Percentiles rank a stretch among this genome's conserved stretches.
phyloP scores from a whole-genome alignment of 306 rosid genomes.

The Casuarina cunninghamiana region DNA sequence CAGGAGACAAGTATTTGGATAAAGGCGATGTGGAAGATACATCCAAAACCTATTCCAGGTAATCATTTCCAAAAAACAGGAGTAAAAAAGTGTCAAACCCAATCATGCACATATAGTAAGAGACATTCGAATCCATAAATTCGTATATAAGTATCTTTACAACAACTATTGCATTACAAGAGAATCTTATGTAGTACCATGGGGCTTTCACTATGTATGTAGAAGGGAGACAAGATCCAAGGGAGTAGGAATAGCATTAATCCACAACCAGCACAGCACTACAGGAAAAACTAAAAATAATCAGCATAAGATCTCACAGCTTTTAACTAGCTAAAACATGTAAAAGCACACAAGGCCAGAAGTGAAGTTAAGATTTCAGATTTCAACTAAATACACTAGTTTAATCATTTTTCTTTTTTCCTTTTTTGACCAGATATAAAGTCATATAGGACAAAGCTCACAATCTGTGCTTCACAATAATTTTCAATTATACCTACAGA shows the following conservation, averaged over 20 bases:
- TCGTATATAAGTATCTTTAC: not conserved
- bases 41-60: constrained; percentile 63
- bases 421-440: no score
- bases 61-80: constrained; percentile 27
- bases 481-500: not conserved
- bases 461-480: not conserved
- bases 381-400: not conserved
- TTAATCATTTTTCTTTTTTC: not conserved
- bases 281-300: constrained; percentile 26
- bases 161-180: not conserved
- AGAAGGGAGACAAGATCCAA: constrained; percentile 69
- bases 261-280: constrained; percentile 83
- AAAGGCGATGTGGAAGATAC: constrained; percentile 64
- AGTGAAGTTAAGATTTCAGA: not conserved
- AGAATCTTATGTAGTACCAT: constrained; percentile 46
- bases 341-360: not conserved
- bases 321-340: constrained; percentile 1
- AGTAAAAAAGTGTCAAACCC: constrained; percentile 4
- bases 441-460: no score
- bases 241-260: constrained; percentile 71
- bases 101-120: constrained; percentile 11
- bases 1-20: constrained; percentile 64
- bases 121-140: not conserved
- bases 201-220: constrained; percentile 51
- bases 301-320: constrained; percentile 24